Evolutionary conservation across 2,329 filamentous ascomycete species (phyloP).

Genomic region (Arthrinium phaeospermum): DNA sequence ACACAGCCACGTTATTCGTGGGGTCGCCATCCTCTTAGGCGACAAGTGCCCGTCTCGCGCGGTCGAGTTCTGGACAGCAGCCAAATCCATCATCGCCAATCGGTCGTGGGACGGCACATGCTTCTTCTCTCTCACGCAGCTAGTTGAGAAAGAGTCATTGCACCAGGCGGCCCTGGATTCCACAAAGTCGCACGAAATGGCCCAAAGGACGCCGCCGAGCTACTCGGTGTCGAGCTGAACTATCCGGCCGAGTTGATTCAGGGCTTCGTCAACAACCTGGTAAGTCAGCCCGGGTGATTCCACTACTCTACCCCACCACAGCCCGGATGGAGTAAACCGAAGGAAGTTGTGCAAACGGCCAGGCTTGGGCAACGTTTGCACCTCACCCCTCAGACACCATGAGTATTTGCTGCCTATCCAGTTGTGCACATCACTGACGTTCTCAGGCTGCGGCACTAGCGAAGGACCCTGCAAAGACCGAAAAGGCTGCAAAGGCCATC

Average conservation of each 20-base stretch:
- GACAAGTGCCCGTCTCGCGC: constrained; percentile 32
- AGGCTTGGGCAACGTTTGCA: background rate
- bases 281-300: constrained; percentile 22
- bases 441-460: background rate
- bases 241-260: constrained; percentile 36
- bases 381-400: no score
- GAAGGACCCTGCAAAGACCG: constrained; percentile 20
- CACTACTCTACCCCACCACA: background rate
- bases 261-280: constrained; percentile 33
- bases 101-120: constrained; percentile 32
- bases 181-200: constrained; percentile 29
- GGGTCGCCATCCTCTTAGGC: constrained; percentile 37
- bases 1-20: constrained; percentile 32
- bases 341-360: no score
- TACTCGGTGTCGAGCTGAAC: constrained; percentile 33
- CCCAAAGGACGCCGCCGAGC: constrained; percentile 30
- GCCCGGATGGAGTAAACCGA: background rate
- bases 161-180: background rate
- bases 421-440: background rate
- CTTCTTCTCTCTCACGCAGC: constrained; percentile 32
- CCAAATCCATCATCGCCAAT: constrained; percentile 16
- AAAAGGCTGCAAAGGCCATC: constrained; percentile 36
- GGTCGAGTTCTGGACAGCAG: constrained; percentile 34
- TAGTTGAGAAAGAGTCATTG: constrained; percentile 36
- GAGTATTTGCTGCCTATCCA: background rate